Evolutionary conservation across 805 yeast species (phyloP), one percentile per base, ranked within the genome.

Genomic region (Saccharomycopsis javanensis): DNA sequence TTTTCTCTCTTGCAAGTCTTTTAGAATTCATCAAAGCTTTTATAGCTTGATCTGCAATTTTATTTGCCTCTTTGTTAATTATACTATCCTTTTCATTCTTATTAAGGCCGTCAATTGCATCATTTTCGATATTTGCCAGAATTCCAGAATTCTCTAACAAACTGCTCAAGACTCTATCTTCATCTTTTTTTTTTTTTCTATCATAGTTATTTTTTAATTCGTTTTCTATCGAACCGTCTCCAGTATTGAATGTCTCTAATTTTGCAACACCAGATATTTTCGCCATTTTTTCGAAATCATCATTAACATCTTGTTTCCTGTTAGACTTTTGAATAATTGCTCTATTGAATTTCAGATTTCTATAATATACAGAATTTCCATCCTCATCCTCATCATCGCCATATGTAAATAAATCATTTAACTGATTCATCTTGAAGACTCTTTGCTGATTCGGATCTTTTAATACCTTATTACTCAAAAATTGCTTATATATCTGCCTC

Each of bases 381-480:
- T 72, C 78, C 31, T 79, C 80, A 42, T 78, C 75, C 54, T 74
- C 74, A 48, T 73, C 75, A 61, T 88, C 92, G 1, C 96, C 96
- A 23, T 94, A 71, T 0, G 94, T 78, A 67, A 94, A 94, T 57
- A 94, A 71, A 69, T 94, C 97, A 63, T 91, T 94, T 51, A 94
- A 72, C 65, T 94, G 98, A 64, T 87, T 89, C 78, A 83, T 84
- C 65, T 94, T 94, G 75, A 94, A 94, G 65, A 92, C 91, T 58
- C 98, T 72, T 59, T 91, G 79, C 67, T 94, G 98, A 63, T 91
- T 90, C 1, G 99, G 98, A 67, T 94, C 99, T 63, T 89, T 91
- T 65, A 94, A 72, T 61, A 94, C 91, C 71, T 92, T 94, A 69
- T 94, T 94, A 0, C 97, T 88, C 61, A 94, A 71, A 63, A 92